Conservation (phyloP, 1,284 basidiomycete genomes). For the Moesziomyces parantarcticus region DNA sequence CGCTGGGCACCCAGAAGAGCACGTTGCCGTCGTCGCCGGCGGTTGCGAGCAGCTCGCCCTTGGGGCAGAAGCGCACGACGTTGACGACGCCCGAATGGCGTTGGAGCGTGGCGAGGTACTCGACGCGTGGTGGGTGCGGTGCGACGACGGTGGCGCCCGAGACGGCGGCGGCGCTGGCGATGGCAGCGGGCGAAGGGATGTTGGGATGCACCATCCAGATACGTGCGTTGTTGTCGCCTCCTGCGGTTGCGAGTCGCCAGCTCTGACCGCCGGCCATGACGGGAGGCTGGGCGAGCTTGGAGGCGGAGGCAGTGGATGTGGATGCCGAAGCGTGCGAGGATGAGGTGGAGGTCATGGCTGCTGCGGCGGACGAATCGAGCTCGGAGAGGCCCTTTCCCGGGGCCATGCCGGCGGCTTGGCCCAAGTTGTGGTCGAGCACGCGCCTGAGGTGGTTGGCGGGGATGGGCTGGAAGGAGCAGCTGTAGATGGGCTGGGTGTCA, state of each 20-base stretch:
- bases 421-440: constrained; percentile 65
- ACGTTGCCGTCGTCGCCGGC: constrained; percentile 89
- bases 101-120: constrained; percentile 92
- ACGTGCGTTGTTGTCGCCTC: constrained; percentile 95
- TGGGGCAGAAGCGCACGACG: constrained; percentile 91
- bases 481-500: constrained; percentile 66
- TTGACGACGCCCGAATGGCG: constrained; percentile 96
- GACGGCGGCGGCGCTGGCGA: constrained; percentile 73
- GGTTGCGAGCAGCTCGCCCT: constrained; percentile 61
- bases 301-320: constrained; percentile 27
- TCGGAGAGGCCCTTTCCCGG: constrained; percentile 56
- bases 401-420: constrained; percentile 62
- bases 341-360: constrained; percentile 13
- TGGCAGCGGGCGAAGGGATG: constrained; percentile 67
- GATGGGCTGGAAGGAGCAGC: constrained; percentile 65
- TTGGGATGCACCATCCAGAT: constrained; percentile 67
- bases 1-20: constrained; percentile 90
- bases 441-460: constrained; percentile 52
- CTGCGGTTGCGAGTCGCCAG: constrained; percentile 92
- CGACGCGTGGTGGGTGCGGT: constrained; percentile 78
- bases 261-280: constrained; percentile 70
- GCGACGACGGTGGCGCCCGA: constrained; percentile 72
- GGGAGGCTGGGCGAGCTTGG: constrained; percentile 44
- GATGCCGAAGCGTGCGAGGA: constrained; percentile 13
- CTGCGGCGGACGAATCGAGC: constrained; percentile 14